Base-by-base conservation (phyloP, 768 basidiomycete genomes). In the Podaxis pistillaris region DNA sequence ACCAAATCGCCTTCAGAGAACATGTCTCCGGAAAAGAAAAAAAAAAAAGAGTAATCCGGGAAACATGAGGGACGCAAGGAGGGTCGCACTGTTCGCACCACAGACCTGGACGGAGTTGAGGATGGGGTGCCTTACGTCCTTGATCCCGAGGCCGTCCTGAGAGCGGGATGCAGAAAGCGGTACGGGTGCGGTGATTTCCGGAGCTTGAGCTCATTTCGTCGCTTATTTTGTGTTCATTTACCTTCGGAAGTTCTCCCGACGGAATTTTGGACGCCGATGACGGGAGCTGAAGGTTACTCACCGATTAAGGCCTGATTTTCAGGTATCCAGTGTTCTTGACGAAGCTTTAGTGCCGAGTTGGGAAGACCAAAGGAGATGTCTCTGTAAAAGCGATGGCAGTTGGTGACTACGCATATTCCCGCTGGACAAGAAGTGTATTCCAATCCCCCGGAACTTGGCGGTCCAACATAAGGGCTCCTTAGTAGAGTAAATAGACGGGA, bases 221-320 rank as follows among this genome's bases (percentile, higher is more conserved):
- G 6, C 36, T 44, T 26, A 36, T 56, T 36, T 26, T 36, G 24
- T 38, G 9, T 51, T 51, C 58, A 40, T 50, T 46, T 57, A 57
- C n/a, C 38, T 53, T 53, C 40, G 3, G 50, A 17, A 17, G 28
- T 40, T 50, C 54, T 62, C 54, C 61, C 53, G 54, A 62, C 53
- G 61, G 61, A 46, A 56, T n/a, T 49, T 62, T 38, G 30, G 15
- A 50, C 54, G 36, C 61, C 54, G 28, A 56, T 56, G 36, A 36
- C 24, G 61, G 40, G 53, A 41, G 15, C 13, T 38, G n/a, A 26
- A 51, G 17, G 37, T 47, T 33, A 38, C 12, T 56, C 54, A 38
- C 47, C 61, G 61, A 56, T 62, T 33, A 49, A 56, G 44, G 17
- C 40, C 46, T 37, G 26, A 41, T 41, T 41, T 41, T 41, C 40